Evolutionary conservation across 139 green algal genomes (phyloP), one percentile per base, ranked within the genome.

Genomic region (Chlorella sp.): DNA sequence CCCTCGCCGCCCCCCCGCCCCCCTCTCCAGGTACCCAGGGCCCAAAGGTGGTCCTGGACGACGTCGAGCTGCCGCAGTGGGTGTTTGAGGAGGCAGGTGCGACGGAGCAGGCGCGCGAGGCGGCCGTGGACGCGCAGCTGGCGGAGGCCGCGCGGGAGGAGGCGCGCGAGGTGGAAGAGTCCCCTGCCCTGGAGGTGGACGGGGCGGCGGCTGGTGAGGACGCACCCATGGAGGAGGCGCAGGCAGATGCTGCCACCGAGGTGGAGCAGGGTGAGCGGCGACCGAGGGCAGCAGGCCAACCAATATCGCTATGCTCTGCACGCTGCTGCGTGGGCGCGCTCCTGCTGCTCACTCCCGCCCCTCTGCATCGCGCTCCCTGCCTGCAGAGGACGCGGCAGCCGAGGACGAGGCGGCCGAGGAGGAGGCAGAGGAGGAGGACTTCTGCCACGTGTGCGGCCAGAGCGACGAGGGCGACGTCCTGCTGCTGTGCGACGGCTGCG

Each of bases 381-480:
- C n/a, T 65, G 23, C 14, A 8, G 45, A 77, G 62, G 29, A 42
- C 25, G 50, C 36, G 12, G 60, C 60, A 59, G 40, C 45, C 25
- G 40, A 69, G 38, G 38, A 43, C 19, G 74, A 79, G 25, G 48
- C 56, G 21, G 76, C 55, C 2, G 53, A 56, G 14, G 53, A 82
- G 33, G 80, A 61, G 60, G 59, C 63, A 46, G 68, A 63, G 33
- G 77, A 36, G 7, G 82, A 77, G n/a, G 82, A 86, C 21, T 62
- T 63, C n/a, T 87, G 79, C 75, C 42, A 73, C 53, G 15, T 84
- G 29, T 87, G 80, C 66, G 56, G 74, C 29, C 40, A 46, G 38
- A 79, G 77, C 17, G 74, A 82, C 36, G 79, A 80, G 50, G 76
- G 81, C n/a, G 81, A 88, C 46, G 62, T 87, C 58, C 67, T 88